A percentile compares a stretch with the other conserved stretches of the same genome.
Conservation (phyloP, 139 green algal species). For the Chlorella sp. region DNA sequence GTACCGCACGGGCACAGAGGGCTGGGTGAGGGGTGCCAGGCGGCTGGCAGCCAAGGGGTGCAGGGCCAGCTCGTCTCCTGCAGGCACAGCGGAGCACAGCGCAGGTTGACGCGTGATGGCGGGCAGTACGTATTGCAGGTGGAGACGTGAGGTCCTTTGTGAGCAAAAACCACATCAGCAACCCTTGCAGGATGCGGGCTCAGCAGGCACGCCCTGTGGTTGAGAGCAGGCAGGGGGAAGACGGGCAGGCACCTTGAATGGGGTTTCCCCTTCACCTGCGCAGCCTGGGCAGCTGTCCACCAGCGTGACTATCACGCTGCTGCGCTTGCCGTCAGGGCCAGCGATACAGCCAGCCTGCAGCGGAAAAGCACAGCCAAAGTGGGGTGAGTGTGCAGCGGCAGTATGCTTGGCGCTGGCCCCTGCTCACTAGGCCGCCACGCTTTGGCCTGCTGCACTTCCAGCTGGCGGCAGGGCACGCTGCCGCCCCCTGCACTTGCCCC, state of each 20-base stretch:
- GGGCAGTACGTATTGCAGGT: too few relatives aligned
- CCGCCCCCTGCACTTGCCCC: not conserved
- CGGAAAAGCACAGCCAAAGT: not conserved
- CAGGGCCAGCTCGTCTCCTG: not conserved
- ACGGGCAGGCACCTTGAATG: not conserved
- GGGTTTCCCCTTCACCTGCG: too few relatives aligned
- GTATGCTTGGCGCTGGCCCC: too few relatives aligned
- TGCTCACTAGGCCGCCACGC: not conserved
- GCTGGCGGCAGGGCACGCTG: not conserved
- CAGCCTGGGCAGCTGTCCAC: conserved; percentile 8
- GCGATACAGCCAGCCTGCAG: not conserved
- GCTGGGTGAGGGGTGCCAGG: not conserved
- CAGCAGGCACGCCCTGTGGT: too few relatives aligned
- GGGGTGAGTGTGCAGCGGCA: not conserved
- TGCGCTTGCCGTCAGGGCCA: too few relatives aligned
- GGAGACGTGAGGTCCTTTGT: too few relatives aligned
- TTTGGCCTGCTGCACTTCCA: not conserved
- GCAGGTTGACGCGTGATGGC: too few relatives aligned
- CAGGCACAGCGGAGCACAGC: not conserved
- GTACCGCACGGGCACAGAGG: not conserved
- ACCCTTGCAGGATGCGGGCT: not conserved
- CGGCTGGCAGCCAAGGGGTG: not conserved
- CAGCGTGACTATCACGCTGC: not conserved
- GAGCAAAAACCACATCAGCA: not conserved
- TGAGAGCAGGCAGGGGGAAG: not conserved